Evolutionary conservation across 768 basidiomycete species (phyloP), one percentile per base, ranked within the genome.

Genomic region (Pisolithus microcarpus): DNA sequence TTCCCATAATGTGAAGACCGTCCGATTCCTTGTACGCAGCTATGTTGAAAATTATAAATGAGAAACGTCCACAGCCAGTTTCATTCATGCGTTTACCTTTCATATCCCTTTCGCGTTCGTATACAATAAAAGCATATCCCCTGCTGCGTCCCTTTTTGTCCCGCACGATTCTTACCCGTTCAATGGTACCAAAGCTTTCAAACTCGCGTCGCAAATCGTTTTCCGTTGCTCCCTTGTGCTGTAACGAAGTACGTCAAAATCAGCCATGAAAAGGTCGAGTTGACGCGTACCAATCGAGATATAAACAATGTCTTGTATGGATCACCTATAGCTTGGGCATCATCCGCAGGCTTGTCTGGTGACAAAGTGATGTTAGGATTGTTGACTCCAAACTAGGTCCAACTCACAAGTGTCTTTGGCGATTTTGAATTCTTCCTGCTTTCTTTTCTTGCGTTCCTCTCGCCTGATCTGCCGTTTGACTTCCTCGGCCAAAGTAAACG

Each of bases 11-110:
- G 55, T 92, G 89, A 40, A 99, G 78, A 21, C 93, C 91, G 61
- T 98, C 95, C 18, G 94, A 97, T 67, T 98, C 96, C 71, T 98
- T 98, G 79, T 98, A 99, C 13, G 95, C 96, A 56, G 87, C 86
- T 88, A 57, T 42, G 52, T 43, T 38, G 51, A n/a, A 50, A 57
- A 43, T 62, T 46, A 61, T 51, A 57, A 42, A 58, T 46, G 45
- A 52, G 52, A 50, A 55, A 58, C 37, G 19, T 51, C 13, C 28
- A 30, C 28, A 51, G 40, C 51, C 47, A 43, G 46, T 43, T 24
- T 46, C 53, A 18, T 31, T 46, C 59, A 38, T 10, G 15, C 28
- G 31, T 15, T 46, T 66, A 94, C 94, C 94, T 81, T 98, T 98
- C 96, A 99, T 99, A 66, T 99, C 96, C 52, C 94, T 82, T 71